Conservation (phyloP, 164 flowering plant species). For the Magnolia kwangsiensis region DNA sequence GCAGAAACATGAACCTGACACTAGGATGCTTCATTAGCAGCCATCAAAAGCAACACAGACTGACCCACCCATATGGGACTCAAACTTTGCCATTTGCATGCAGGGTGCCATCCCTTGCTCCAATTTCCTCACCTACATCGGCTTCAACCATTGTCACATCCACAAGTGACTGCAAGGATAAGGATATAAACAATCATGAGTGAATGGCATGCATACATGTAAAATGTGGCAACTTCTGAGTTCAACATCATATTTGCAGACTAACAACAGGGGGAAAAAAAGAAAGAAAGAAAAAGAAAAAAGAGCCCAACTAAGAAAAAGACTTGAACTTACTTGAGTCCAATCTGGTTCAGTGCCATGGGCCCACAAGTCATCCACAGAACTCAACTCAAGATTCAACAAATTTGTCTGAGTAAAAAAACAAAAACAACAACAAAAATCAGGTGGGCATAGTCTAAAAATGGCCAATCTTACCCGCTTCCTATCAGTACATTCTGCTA, state of each 20-base stretch:
- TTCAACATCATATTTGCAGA: background rate
- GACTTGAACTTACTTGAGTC: too few relatives aligned
- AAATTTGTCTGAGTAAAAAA: too few relatives aligned
- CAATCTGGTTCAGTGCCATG: too few relatives aligned
- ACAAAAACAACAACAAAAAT: too few relatives aligned
- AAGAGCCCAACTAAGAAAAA: background rate
- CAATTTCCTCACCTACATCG: constrained; percentile 28
- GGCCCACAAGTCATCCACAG: too few relatives aligned
- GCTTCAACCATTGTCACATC: constrained; percentile 41
- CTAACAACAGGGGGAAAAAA: background rate
- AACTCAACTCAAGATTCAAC: too few relatives aligned
- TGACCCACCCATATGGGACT: background rate
- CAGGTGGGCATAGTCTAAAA: too few relatives aligned
- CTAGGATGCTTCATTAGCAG: background rate
- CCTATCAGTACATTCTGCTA: too few relatives aligned
- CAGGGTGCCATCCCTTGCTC: constrained; percentile 18
- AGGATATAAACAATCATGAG: background rate
- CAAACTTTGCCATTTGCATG: constrained; percentile 26
- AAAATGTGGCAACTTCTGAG: background rate
- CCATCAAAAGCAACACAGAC: background rate
- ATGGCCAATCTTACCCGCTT: too few relatives aligned
- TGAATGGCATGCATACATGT: too few relatives aligned
- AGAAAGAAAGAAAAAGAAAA: background rate
- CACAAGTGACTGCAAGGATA: constrained; percentile 46
- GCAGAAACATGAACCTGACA: background rate